Base-by-base conservation (phyloP, 2,329 filamentous ascomycete species). In the Alternaria viburni region DNA sequence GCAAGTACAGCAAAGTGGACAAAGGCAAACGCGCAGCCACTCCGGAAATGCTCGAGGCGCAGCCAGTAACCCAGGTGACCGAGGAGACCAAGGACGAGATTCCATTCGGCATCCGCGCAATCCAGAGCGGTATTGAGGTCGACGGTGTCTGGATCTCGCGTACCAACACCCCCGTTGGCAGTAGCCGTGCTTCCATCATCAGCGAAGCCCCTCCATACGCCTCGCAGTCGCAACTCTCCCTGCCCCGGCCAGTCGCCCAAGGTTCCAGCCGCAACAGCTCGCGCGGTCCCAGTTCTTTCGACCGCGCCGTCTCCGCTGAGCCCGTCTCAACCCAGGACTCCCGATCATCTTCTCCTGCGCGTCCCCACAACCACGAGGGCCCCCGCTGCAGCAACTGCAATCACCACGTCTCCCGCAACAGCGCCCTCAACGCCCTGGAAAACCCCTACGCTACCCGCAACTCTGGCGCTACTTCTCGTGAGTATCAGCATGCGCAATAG, bases 101-200 rank as follows among this genome's bases (percentile, higher is more conserved):
- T 36, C 93, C 93, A 0, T 97, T 97, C 73, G 94, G 95, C 19
- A 88, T 96, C 57, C 89, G 91, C 70, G 94, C 94, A 7, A 88
- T 97, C 50, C 90, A 97, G 77, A 91, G 88, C 69, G 93, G 93
- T 6, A 84, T 96, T 46, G 88, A 95, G 75, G 88, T 97, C 8
- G 92, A 97, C 67, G 94, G 93, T 5, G 93, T 97, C 54, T 86
- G 83, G 82, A 83, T 84, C 41, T 85, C 83, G 15, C 74, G 77
- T 60, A 76, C 71, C 51, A 85, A 84, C 69, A 84, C 83, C 9
- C 79, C 79, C 5, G 75, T 76, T 28, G 73, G 70, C 59, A 80
- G 78, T 69, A 78, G 78, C 52, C 73, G 74, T 23, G 75, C 74
- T 10, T 79, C 78, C 13, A 70, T 79, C 28, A 46, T 69, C 26